Evolutionary conservation across 2,329 filamentous ascomycete species (phyloP).

Genomic region (Lasiodiplodia hormozganensis): DNA sequence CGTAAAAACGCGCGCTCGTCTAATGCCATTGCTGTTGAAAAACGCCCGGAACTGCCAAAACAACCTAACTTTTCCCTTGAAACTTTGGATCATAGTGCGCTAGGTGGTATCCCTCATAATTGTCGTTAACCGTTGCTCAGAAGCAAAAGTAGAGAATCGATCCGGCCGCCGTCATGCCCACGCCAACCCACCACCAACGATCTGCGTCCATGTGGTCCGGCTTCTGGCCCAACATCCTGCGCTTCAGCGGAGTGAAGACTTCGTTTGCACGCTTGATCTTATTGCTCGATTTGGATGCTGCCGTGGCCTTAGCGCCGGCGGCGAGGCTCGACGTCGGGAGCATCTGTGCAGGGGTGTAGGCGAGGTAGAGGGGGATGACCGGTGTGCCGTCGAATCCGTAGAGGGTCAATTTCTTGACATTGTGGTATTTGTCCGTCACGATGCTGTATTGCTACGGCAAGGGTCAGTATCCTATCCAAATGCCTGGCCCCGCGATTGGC

Average conservation of each 20-base stretch:
- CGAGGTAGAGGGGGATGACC: conserved; percentile 72
- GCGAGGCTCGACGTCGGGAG: conserved; percentile 70
- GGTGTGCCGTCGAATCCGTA: conserved; percentile 69
- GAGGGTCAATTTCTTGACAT: conserved; percentile 68
- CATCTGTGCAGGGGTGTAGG: conserved; percentile 70
- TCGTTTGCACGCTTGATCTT: conserved; percentile 43
- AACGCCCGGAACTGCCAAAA: conserved; percentile 6
- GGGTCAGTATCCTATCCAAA: conserved; percentile 18
- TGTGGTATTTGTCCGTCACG: conserved; percentile 66
- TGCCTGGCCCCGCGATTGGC: conserved; percentile 3
- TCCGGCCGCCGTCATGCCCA: conserved; percentile 56
- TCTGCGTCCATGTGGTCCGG: conserved; percentile 50
- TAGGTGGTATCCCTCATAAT: conserved; percentile 17
- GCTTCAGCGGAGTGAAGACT: conserved; percentile 48
- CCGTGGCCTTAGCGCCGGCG: conserved; percentile 42
- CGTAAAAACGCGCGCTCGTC: conserved; percentile 10
- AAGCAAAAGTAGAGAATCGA: conserved; percentile 57
- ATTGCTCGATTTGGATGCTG: conserved; percentile 46
- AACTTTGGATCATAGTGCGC: background rate
- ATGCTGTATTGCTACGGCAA: conserved; percentile 51
- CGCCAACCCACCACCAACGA: conserved; percentile 58
- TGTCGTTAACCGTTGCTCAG: conserved; percentile 31
- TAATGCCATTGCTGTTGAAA: background rate
- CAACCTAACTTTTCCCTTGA: background rate
- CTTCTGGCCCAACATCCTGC: conserved; percentile 45